Conservation (phyloP, 495 filamentous ascomycete genomes). For the Xylaria nigripes region DNA sequence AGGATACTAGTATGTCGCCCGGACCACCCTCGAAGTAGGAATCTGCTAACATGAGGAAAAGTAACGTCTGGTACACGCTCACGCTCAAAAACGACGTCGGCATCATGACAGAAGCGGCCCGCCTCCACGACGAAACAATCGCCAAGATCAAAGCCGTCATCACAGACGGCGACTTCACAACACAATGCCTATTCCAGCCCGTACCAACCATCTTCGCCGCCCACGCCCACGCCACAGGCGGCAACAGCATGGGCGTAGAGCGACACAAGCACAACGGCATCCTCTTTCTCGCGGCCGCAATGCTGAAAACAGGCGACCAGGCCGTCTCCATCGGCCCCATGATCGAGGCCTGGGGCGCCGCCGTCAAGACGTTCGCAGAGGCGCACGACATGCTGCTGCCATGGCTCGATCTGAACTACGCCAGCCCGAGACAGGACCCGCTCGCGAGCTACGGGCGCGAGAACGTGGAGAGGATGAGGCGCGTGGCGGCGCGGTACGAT, state of each 20-base stretch:
- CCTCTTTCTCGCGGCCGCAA: slow-evolving; percentile 10
- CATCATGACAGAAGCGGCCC: slow-evolving; percentile 17
- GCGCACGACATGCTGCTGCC: slow-evolving; percentile 11
- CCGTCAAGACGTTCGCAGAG: slow-evolving; percentile 12
- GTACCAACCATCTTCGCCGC: slow-evolving; percentile 33
- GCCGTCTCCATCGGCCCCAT: slow-evolving; percentile 8
- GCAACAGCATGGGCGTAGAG: slow-evolving; percentile 47
- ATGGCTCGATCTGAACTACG: slow-evolving; percentile 36
- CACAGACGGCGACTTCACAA: slow-evolving; percentile 26
- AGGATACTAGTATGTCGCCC: slow-evolving; percentile 12
- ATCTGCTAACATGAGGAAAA: background rate
- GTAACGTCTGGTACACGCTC: slow-evolving; percentile 24
- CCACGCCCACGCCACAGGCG: slow-evolving; percentile 37
- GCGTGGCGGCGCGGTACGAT: slow-evolving; percentile 41
- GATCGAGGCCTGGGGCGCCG: slow-evolving; percentile 9
- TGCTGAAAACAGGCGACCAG: slow-evolving; percentile 19
- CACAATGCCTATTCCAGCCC: slow-evolving; percentile 43
- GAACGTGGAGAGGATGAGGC: slow-evolving; percentile 31
- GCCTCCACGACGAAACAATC: slow-evolving; percentile 18
- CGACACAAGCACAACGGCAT: slow-evolving; percentile 24
- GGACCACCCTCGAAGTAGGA: no score
- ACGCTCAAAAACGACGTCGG: slow-evolving; percentile 21
- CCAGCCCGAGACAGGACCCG: slow-evolving; percentile 34
- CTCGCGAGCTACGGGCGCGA: slow-evolving; percentile 42
- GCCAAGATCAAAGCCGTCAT: slow-evolving; percentile 13